Percentiles rank a stretch among this genome's conserved stretches.
Conservation (phyloP, 1,284 basidiomycete genomes). For the Clitocybe nebularis region DNA sequence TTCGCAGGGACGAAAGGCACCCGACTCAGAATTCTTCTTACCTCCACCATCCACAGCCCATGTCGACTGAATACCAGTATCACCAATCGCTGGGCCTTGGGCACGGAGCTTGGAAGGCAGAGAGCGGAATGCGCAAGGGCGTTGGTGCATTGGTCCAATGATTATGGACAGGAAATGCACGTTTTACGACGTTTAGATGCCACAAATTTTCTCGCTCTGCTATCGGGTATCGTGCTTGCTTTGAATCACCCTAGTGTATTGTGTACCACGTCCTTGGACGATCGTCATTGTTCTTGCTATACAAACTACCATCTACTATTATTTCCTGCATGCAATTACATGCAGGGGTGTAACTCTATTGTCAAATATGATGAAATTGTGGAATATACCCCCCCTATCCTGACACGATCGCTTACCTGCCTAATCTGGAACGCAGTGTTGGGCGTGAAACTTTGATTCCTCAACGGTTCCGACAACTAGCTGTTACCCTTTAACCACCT, state of each 20-base stretch:
- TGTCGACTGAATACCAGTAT: constrained; percentile 33
- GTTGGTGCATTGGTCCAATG: constrained; percentile 31
- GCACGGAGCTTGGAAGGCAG: constrained; percentile 36
- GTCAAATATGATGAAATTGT: neutral
- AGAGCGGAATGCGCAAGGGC: constrained; percentile 31
- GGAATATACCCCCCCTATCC: neutral
- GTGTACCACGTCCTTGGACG: neutral
- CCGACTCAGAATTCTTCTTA: constrained; percentile 28
- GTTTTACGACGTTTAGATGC: neutral
- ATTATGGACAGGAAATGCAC: neutral
- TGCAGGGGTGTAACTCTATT: neutral
- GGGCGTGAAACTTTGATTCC: too few species aligned
- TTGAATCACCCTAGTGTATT: neutral
- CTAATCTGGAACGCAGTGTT: constrained; percentile 1
- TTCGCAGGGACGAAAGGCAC: constrained; percentile 27
- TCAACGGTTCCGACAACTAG: neutral
- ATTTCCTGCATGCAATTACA: neutral
- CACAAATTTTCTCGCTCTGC: neutral
- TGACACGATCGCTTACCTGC: neutral
- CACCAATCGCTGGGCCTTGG: constrained; percentile 27
- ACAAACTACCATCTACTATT: neutral
- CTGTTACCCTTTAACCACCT: too few species aligned
- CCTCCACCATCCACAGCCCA: constrained; percentile 35
- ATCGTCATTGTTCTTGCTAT: neutral
- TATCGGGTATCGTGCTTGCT: constrained; percentile 1